Evolutionary conservation across 176 grass and related monocot genomes (phyloP).

Genomic region (Carex pumila): DNA sequence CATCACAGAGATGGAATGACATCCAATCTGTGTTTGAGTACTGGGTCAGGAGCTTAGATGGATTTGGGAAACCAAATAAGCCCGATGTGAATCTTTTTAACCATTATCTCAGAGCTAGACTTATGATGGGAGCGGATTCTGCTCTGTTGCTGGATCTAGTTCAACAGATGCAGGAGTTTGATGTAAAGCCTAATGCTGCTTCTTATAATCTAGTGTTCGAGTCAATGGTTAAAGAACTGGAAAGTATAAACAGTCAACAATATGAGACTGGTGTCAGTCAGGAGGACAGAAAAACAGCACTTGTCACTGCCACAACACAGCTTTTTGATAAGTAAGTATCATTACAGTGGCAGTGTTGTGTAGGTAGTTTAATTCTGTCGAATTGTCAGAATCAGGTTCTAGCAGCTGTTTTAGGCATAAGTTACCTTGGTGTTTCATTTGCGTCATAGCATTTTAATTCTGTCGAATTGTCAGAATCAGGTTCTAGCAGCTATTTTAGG

Average conservation of each 20-base stretch:
- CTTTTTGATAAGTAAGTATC: constrained; percentile 20
- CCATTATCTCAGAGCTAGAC: constrained; percentile 68
- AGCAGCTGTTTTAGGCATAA: background rate
- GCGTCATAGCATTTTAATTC: background rate
- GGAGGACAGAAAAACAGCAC: background rate
- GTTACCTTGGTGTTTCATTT: background rate
- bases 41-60: constrained; percentile 76
- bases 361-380: background rate
- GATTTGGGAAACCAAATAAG: constrained; percentile 70
- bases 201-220: constrained; percentile 89
- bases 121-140: constrained; percentile 48
- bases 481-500: background rate
- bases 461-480: background rate
- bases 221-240: constrained; percentile 33
- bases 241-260: background rate
- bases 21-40: constrained; percentile 66
- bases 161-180: constrained; percentile 76
- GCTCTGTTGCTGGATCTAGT: constrained; percentile 64
- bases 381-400: background rate
- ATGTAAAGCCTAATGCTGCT: constrained; percentile 61
- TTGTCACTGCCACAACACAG: background rate
- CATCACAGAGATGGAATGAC: constrained; percentile 63
- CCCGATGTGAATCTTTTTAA: constrained; percentile 89
- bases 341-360: background rate
- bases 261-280: background rate